Percentiles rank a stretch among this genome's conserved stretches.
Evolutionary conservation across 2,329 filamentous ascomycete species (phyloP).

Genomic region (Helotiales sp.): DNA sequence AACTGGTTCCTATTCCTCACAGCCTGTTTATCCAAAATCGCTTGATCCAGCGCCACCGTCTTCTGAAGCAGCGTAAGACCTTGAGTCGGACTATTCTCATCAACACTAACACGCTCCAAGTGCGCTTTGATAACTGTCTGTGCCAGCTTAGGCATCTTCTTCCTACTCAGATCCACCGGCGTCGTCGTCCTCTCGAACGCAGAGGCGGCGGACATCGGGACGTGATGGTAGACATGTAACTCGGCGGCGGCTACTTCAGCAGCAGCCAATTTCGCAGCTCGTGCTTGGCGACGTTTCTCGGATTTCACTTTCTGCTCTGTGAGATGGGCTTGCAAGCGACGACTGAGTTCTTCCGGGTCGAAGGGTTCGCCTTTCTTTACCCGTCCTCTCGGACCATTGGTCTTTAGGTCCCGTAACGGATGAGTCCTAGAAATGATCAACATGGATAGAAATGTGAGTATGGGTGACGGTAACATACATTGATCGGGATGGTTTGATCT

Average conservation of each 20-base stretch:
- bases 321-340: conserved; percentile 51
- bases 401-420: conserved; percentile 21
- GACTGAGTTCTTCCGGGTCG: conserved; percentile 55
- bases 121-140: conserved; percentile 44
- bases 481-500: conserved; percentile 26
- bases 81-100: conserved; percentile 17
- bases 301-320: conserved; percentile 48
- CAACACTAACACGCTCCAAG: conserved; percentile 34
- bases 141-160: conserved; percentile 46
- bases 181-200: conserved; percentile 57
- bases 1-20: conserved; percentile 44
- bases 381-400: conserved; percentile 22
- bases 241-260: conserved; percentile 5
- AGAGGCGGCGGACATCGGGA: conserved; percentile 54
- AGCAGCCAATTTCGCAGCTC: conserved; percentile 20
- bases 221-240: conserved; percentile 44
- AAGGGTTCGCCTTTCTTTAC: conserved; percentile 40
- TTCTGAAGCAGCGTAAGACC: conserved; percentile 19
- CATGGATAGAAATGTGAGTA: too few species aligned
- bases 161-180: conserved; percentile 37
- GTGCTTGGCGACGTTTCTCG: conserved; percentile 21
- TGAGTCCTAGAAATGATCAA: too few species aligned
- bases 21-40: conserved; percentile 39
- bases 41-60: conserved; percentile 27
- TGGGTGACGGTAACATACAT: too few species aligned